Evolutionary conservation across 2,329 filamentous ascomycete species (phyloP).

Genomic region (Botryotinia globosa): DNA sequence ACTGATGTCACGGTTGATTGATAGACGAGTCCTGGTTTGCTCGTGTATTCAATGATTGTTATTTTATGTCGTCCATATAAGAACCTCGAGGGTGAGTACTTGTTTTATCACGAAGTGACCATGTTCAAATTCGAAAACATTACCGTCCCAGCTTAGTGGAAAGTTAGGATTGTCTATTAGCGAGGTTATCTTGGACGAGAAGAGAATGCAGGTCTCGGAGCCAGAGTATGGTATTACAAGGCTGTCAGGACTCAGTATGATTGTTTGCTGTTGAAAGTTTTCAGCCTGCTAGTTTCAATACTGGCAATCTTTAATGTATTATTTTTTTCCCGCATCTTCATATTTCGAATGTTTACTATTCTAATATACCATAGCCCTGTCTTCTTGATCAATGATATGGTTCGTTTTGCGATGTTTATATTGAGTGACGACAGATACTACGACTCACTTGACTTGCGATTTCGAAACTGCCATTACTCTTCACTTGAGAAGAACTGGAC

Average conservation of each 20-base stretch:
- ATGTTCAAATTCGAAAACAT: neutral
- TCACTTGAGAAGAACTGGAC: neutral
- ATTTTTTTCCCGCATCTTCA: fast-evolving
- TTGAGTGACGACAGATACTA: neutral
- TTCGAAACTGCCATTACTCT: fast-evolving
- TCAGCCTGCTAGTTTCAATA: neutral
- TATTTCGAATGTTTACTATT: neutral
- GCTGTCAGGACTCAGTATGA: neutral
- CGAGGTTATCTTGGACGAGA: neutral
- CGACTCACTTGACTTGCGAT: neutral
- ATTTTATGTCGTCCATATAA: neutral
- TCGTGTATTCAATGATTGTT: neutral
- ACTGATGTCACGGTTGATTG: neutral
- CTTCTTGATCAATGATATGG: neutral
- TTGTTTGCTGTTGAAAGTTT: neutral
- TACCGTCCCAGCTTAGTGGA: neutral
- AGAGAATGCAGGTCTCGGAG: neutral
- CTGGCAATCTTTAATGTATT: neutral
- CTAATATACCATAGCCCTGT: no score
- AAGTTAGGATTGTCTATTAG: neutral
- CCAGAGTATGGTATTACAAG: neutral
- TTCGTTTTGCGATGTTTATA: neutral
- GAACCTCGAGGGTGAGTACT: neutral
- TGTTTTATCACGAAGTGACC: neutral
- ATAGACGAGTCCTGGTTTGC: neutral